Percentiles rank a stretch among this genome's conserved stretches.
Evolutionary conservation across 2,329 filamentous ascomycete species (phyloP).

Genomic region (Colletotrichum sp.): DNA sequence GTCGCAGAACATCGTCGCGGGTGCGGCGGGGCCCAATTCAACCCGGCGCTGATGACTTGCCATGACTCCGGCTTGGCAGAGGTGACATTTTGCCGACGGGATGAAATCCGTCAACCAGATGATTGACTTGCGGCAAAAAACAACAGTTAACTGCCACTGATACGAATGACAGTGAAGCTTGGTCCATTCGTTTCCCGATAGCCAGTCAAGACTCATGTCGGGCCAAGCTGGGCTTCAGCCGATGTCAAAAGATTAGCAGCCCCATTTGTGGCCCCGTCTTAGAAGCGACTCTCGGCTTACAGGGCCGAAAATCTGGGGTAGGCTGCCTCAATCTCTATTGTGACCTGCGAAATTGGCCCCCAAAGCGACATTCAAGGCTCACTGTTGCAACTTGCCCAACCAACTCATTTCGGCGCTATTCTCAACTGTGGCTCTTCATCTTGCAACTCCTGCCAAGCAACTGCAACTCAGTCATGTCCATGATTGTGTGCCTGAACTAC

Average conservation of each 20-base stretch:
- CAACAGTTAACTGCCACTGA: background rate
- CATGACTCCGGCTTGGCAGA: background rate
- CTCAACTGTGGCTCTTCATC: background rate
- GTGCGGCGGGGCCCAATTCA: background rate
- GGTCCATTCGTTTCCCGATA: background rate
- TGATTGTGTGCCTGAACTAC: background rate
- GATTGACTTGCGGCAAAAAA: background rate
- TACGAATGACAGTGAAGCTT: background rate
- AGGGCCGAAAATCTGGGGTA: background rate
- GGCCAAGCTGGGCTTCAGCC: background rate
- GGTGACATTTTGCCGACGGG: background rate
- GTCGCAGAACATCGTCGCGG: background rate
- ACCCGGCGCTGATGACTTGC: background rate
- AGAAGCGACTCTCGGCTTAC: background rate
- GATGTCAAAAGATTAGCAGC: background rate
- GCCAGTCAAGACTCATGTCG: background rate
- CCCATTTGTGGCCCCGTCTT: background rate
- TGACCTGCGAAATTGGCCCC: background rate
- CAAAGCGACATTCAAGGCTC: background rate
- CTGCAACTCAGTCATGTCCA: background rate
- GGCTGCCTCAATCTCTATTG: background rate
- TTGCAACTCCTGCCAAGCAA: background rate
- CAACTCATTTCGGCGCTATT: background rate
- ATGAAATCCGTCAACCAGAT: background rate
- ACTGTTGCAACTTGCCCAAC: background rate